Conservation (phyloP, 2,329 filamentous ascomycete species). For the Alternaria conjuncta region DNA sequence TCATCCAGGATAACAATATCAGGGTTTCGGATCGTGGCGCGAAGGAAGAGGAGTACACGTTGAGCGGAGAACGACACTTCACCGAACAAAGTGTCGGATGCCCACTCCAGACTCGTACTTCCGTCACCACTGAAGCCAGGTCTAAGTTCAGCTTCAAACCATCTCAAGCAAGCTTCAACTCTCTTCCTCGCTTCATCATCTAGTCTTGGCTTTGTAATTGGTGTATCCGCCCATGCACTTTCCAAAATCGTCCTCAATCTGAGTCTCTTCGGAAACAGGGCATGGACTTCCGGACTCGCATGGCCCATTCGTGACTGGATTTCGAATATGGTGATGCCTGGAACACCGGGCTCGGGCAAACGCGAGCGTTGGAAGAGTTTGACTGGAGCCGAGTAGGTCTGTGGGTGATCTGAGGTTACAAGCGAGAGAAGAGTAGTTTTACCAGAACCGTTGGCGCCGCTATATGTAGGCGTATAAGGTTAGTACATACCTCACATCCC, state of each 20-base stretch:
- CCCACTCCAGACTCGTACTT: conserved; percentile 63
- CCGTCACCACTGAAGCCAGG: conserved; percentile 48
- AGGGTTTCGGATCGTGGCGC: conserved; percentile 54
- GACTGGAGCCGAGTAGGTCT: conserved; percentile 88
- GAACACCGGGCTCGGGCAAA: conserved; percentile 72
- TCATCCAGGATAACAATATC: conserved; percentile 60
- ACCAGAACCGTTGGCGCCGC: conserved; percentile 87
- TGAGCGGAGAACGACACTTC: conserved; percentile 81
- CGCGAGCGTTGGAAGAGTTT: conserved; percentile 83
- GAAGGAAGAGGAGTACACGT: conserved; percentile 81
- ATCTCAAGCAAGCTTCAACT: conserved; percentile 73
- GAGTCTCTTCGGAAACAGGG: conserved; percentile 83
- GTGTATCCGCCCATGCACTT: conserved; percentile 90
- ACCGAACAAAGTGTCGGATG: conserved; percentile 71
- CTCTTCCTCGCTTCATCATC: conserved; percentile 61
- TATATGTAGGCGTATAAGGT: neutral
- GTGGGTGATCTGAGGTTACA: conserved; percentile 93
- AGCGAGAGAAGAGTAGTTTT: conserved; percentile 95
- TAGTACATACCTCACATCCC: neutral
- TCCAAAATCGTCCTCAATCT: conserved; percentile 77
- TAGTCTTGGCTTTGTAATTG: conserved; percentile 72
- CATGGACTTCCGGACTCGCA: conserved; percentile 91
- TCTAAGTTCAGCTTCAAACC: conserved; percentile 82
- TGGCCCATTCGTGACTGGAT: conserved; percentile 90
- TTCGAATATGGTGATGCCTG: conserved; percentile 88